phyloP scores from a whole-genome alignment of 495 filamentous ascomycete genomes.

The Trypethelium eluteriae region DNA sequence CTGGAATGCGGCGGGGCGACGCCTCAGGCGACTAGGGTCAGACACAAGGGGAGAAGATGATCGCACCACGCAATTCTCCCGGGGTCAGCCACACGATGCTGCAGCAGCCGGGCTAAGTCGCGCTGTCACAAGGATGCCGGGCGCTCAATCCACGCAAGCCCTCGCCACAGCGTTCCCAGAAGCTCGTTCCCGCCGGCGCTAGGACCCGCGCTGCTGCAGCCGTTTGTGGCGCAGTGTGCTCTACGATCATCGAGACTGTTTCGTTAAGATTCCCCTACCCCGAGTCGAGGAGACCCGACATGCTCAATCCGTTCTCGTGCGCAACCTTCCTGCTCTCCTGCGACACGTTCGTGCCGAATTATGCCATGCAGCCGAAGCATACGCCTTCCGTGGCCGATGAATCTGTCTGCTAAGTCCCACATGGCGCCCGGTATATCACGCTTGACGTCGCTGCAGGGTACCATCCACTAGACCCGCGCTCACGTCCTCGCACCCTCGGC shows the following conservation, averaged over 20 bases:
- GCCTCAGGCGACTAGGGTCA: neutral
- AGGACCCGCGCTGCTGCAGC: constrained; percentile 5
- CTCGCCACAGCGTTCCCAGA: constrained; percentile 5
- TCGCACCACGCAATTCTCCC: neutral
- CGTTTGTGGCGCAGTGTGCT: constrained; percentile 10
- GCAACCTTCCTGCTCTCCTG: neutral
- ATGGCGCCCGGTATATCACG: constrained; percentile 1
- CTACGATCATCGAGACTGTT: constrained; percentile 10
- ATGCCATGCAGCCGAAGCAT: neutral
- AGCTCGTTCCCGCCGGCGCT: constrained; percentile 4
- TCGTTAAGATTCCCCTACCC: neutral
- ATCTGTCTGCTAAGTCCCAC: constrained; percentile 8
- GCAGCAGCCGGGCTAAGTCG: neutral
- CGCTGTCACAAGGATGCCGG: constrained; percentile 1
- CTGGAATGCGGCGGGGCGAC: neutral
- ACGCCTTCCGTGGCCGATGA: neutral
- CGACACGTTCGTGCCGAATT: constrained; percentile 5
- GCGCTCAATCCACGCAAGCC: neutral
- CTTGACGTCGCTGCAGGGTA: constrained; percentile 11
- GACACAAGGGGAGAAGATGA: constrained; percentile 3
- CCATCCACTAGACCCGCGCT: neutral
- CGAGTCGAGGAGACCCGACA: constrained; percentile 1
- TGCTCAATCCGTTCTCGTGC: constrained; percentile 7
- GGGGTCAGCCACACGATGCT: neutral
- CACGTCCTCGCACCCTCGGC: neutral